Conservation (phyloP, 306 rosid species). For the Cicer pinnatifidum region DNA sequence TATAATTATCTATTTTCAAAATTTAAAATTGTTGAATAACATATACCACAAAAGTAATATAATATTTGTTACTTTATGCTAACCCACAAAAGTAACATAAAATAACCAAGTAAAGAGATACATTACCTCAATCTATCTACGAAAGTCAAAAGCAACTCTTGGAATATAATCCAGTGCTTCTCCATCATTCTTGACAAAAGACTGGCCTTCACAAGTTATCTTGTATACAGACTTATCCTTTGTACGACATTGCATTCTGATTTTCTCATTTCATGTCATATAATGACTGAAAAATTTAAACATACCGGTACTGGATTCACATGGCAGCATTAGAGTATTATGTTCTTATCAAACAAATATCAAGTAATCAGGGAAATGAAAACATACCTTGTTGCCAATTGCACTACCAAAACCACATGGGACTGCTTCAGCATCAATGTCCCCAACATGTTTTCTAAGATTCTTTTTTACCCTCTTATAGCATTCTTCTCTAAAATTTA, state of each 20-base stretch:
- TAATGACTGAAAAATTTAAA: too few species aligned
- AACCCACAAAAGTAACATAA: conserved; percentile 1
- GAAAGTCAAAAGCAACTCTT: conserved; percentile 82
- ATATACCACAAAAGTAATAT: too few species aligned
- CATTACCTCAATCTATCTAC: conserved; percentile 96
- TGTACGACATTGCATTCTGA: conserved; percentile 16
- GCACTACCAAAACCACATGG: conserved; percentile 99
- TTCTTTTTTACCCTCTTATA: conserved; percentile 97
- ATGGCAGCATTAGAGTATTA: too few species aligned
- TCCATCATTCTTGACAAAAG: conserved; percentile 66
- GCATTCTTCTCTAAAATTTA: too few species aligned
- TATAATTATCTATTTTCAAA: too few species aligned
- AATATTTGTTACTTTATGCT: conserved; percentile 4
- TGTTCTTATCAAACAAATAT: too few species aligned
- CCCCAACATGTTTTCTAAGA: conserved; percentile 93
- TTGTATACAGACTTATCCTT: conserved; percentile 69
- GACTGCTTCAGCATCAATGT: conserved; percentile 92
- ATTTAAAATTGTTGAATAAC: too few species aligned
- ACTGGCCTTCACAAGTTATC: conserved; percentile 75
- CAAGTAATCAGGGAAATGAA: too few species aligned
- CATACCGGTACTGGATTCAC: too few species aligned
- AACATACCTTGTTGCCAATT: too few species aligned
- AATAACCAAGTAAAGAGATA: conserved; percentile 17
- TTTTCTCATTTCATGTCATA: too few species aligned
- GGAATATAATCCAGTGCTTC: conserved; percentile 59